Evolutionary conservation across 805 yeast genomes (phyloP).

Genomic region (Priceomyces carsonii): DNA sequence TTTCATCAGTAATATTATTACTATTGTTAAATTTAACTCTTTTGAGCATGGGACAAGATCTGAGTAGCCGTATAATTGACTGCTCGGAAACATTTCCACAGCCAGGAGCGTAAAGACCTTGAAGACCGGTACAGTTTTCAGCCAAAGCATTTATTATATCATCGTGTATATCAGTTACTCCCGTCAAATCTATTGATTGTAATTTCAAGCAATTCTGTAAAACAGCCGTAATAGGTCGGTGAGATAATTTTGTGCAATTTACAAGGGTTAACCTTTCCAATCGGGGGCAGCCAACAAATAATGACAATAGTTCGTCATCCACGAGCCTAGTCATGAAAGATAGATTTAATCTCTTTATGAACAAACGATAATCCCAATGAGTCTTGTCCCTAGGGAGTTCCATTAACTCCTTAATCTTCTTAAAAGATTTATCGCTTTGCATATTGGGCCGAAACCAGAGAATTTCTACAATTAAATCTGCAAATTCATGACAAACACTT

Average conservation of each 20-base stretch:
- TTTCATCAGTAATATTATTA: slow-evolving; percentile 60
- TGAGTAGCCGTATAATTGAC: slow-evolving; percentile 60
- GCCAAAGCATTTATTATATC: slow-evolving; percentile 70
- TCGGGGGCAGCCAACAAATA: slow-evolving; percentile 68
- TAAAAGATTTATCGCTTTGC: slow-evolving; percentile 49
- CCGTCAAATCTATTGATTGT: slow-evolving; percentile 86
- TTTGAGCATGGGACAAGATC: slow-evolving; percentile 71
- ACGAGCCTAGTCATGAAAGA: slow-evolving; percentile 70
- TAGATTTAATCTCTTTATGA: slow-evolving; percentile 78
- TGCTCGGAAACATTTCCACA: slow-evolving; percentile 69
- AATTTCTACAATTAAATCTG: slow-evolving; percentile 71
- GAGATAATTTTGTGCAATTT: slow-evolving; percentile 68
- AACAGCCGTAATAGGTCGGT: slow-evolving; percentile 60
- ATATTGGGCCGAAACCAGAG: slow-evolving; percentile 88
- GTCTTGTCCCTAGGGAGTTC: slow-evolving; percentile 46
- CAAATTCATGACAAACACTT: slow-evolving; percentile 81
- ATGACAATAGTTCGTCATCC: slow-evolving; percentile 59
- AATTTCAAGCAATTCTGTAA: slow-evolving; percentile 65
- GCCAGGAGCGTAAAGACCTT: slow-evolving; percentile 88
- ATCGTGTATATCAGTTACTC: slow-evolving; percentile 65
- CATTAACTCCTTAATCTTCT: slow-evolving; percentile 58
- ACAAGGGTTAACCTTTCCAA: slow-evolving; percentile 86
- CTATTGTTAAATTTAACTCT: slow-evolving; percentile 82
- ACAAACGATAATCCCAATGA: slow-evolving; percentile 64
- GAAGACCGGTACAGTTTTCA: slow-evolving; percentile 68